These are phyloP conservation scores for Suhomyces emberorum DNA, from an alignment of 805 yeast genomes.

Conservation along the genomic window DNA sequence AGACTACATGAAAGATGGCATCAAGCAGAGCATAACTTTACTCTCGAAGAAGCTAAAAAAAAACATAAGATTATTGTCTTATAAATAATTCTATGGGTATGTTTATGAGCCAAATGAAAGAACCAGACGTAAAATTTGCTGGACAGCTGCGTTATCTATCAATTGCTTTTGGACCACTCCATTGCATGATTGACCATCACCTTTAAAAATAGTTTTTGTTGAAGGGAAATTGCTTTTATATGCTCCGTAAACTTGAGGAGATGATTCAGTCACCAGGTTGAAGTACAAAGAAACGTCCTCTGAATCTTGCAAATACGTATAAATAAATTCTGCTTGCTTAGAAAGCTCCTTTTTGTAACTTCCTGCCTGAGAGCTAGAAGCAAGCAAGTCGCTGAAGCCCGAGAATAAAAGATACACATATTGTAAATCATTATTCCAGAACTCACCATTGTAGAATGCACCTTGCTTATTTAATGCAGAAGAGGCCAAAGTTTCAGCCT, in stretches of 20 bases:
- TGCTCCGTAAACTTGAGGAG: slow-evolving; percentile 5
- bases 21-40: slow-evolving; percentile 14
- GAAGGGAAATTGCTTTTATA: slow-evolving; percentile 8
- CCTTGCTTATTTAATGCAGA: slow-evolving; percentile 17
- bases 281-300: slow-evolving; percentile 11
- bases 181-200: slow-evolving; percentile 1
- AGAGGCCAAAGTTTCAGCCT: slow-evolving; percentile 16
- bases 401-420: slow-evolving; percentile 21
- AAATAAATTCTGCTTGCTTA: slow-evolving; percentile 14
- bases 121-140: slow-evolving; percentile 12
- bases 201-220: neutral
- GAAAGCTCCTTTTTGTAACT: slow-evolving; percentile 10
- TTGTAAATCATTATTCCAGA: slow-evolving; percentile 23
- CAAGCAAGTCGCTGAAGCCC: slow-evolving; percentile 21
- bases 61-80: slow-evolving; percentile 20
- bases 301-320: slow-evolving; percentile 13
- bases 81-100: no score
- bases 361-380: neutral
- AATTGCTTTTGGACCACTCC: slow-evolving; percentile 10
- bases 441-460: slow-evolving; percentile 17
- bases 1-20: slow-evolving; percentile 45
- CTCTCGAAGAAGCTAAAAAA: slow-evolving; percentile 25
- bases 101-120: no score
- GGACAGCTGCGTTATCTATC: slow-evolving; percentile 16
- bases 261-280: slow-evolving; percentile 3